Evolutionary conservation across 2,329 filamentous ascomycete genomes (phyloP).

Genomic region (Hypomyces perniciosus): DNA sequence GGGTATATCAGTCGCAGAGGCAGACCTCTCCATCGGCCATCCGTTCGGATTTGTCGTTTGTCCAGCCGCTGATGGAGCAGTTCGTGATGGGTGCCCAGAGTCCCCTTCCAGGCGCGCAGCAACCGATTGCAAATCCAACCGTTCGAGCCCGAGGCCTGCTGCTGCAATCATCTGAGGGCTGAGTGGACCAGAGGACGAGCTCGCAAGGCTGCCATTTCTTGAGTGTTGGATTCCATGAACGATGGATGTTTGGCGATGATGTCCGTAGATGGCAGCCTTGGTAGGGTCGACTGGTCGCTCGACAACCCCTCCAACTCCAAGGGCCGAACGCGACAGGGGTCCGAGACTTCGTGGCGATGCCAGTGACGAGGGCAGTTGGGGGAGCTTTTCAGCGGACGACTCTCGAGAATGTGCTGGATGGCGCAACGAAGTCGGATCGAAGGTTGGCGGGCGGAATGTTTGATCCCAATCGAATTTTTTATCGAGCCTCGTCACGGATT

Average conservation of each 20-base stretch:
- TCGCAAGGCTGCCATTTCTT: constrained; percentile 80
- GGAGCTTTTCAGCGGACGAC: constrained; percentile 52
- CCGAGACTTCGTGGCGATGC: constrained; percentile 36
- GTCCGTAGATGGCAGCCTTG: constrained; percentile 61
- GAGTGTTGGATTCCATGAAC: constrained; percentile 94
- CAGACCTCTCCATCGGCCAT: constrained; percentile 38
- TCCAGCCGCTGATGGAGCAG: constrained; percentile 44
- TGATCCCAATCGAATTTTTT: constrained; percentile 50
- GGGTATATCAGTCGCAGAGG: constrained; percentile 41
- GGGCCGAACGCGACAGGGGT: constrained; percentile 34
- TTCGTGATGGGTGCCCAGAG: constrained; percentile 31
- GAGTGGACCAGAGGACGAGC: constrained; percentile 74
- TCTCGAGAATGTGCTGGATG: constrained; percentile 49
- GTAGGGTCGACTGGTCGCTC: constrained; percentile 52
- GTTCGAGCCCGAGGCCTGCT: constrained; percentile 52
- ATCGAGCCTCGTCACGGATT: constrained; percentile 45
- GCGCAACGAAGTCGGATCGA: constrained; percentile 35
- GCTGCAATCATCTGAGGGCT: constrained; percentile 81
- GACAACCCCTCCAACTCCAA: constrained; percentile 33
- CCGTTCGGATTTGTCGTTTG: constrained; percentile 19
- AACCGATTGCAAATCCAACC: constrained; percentile 44
- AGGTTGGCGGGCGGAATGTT: constrained; percentile 42
- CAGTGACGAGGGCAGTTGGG: constrained; percentile 24
- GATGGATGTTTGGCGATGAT: constrained; percentile 94
- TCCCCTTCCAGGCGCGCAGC: constrained; percentile 41